Evolutionary conservation across 495 filamentous ascomycete genomes (phyloP), one percentile per base, ranked within the genome.

Genomic region (Hyaloscypha hepaticicola): DNA sequence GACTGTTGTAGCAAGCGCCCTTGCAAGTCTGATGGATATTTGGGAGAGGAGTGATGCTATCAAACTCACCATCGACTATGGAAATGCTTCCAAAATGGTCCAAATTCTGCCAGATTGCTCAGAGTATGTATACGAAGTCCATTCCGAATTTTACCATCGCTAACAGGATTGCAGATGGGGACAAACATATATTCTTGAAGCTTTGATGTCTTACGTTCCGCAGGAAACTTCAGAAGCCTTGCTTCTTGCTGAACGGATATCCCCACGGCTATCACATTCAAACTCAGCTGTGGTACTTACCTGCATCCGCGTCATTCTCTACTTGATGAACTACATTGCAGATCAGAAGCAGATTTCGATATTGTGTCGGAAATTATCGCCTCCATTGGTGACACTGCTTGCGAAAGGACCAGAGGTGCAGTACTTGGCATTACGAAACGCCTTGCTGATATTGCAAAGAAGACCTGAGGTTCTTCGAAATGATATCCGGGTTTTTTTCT

Each of bases 401-500:
- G 93, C 96, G 21, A 98, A 98, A 76, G 95, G 94, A 0, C 92
- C 95, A 6, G 95, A 99, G 75, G 93, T 99, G 5, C 95, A 99
- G 74, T 99, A 99, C 71, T 83, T 99, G 12, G 95, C 93, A 2
- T 82, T 99, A 12, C 84, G 96, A 63, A 99, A 99, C 77, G 96
- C 96, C 5, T 82, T 98, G 19, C 80, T 99, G 19, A 97, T 99
- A 66, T 79, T 99, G 55, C 95, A 99, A 74, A 86, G 95, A 66
- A 83, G 93, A 59, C 95, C 95, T 1, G 95, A 98, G 68, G 93
- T 99, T 3, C 79, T 99, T 8, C 85, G 95, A 45, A 98, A 97
- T 75, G 95, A 99, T 76, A 96, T 99, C 63, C 85, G 95, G 12
- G 94, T 98, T 52, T 99, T 99, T 78, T 99, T 99, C 77, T 99